Conservation (phyloP, 176 grass and related monocot species). For the Phragmites australis region DNA sequence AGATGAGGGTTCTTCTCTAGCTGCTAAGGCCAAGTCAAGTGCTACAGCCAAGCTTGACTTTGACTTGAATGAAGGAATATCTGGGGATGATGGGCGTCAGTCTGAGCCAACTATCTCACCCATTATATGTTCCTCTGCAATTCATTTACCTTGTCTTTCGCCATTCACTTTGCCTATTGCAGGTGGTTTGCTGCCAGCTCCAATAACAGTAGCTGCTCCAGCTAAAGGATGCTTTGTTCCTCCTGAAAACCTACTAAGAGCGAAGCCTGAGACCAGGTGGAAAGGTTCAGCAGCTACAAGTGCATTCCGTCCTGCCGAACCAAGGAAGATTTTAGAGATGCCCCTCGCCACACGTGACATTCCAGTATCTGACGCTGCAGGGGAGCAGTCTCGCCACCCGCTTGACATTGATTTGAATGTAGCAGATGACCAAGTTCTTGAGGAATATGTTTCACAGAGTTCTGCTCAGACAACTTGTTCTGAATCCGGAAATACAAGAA, state of each 20-base stretch:
- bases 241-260: conserved; percentile 63
- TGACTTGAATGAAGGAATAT: conserved; percentile 82
- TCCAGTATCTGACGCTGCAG: conserved; percentile 39
- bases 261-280: conserved; percentile 70
- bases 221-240: conserved; percentile 77
- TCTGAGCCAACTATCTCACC: conserved; percentile 50
- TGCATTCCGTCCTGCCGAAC: conserved; percentile 77
- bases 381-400: conserved; percentile 45
- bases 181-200: conserved; percentile 40
- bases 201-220: conserved; percentile 70
- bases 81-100: conserved; percentile 54
- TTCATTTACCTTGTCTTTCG: conserved; percentile 36
- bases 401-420: conserved; percentile 88
- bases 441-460: conserved; percentile 51
- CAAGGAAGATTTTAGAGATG: conserved; percentile 62
- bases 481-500: conserved; percentile 43
- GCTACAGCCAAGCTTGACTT: conserved; percentile 63
- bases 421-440: conserved; percentile 62
- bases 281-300: conserved; percentile 88
- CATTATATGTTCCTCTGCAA: conserved; percentile 32
- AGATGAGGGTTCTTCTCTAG: conserved; percentile 53
- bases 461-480: conserved; percentile 56
- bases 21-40: conserved; percentile 42
- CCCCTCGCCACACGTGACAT: conserved; percentile 34
- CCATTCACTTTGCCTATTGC: conserved; percentile 46